These are phyloP conservation scores for Tulasnella sp. DNA, from an alignment of 768 basidiomycete genomes.

Conservation along the genomic window DNA sequence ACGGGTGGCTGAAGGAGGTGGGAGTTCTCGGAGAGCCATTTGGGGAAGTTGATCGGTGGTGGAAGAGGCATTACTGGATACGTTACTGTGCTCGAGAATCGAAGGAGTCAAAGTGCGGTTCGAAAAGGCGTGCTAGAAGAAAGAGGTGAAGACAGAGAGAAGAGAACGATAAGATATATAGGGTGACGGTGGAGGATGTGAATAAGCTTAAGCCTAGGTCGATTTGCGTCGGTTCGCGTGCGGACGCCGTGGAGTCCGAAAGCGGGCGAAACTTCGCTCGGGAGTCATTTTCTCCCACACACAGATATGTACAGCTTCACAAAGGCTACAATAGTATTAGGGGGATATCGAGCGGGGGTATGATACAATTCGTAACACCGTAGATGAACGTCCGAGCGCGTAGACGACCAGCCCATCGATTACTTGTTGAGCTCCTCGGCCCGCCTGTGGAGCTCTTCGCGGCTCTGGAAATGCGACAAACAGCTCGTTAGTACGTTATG, in stretches of 20 bases:
- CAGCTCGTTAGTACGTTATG: background rate
- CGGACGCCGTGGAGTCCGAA: background rate
- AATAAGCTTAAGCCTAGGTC: too few species aligned
- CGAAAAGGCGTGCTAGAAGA: background rate
- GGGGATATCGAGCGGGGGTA: background rate
- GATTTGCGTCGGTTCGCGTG: background rate
- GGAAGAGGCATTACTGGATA: slow-evolving; percentile 56
- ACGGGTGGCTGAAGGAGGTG: slow-evolving; percentile 84
- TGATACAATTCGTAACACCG: background rate
- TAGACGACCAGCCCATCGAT: background rate
- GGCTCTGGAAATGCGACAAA: background rate
- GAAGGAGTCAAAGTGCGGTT: background rate
- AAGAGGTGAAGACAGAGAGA: background rate
- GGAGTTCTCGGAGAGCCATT: slow-evolving; percentile 78
- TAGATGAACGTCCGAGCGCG: background rate
- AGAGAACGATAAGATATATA: background rate
- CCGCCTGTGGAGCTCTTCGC: slow-evolving; percentile 11
- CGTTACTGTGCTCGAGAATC: background rate
- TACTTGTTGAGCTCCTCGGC: slow-evolving; percentile 13
- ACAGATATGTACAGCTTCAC: background rate
- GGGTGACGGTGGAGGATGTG: background rate
- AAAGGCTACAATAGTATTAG: background rate
- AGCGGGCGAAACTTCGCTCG: background rate
- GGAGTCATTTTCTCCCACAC: background rate
- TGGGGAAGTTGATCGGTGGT: slow-evolving; percentile 79